Conservation (phyloP, 331 rosid genomes). For the Telfairia occidentalis region DNA sequence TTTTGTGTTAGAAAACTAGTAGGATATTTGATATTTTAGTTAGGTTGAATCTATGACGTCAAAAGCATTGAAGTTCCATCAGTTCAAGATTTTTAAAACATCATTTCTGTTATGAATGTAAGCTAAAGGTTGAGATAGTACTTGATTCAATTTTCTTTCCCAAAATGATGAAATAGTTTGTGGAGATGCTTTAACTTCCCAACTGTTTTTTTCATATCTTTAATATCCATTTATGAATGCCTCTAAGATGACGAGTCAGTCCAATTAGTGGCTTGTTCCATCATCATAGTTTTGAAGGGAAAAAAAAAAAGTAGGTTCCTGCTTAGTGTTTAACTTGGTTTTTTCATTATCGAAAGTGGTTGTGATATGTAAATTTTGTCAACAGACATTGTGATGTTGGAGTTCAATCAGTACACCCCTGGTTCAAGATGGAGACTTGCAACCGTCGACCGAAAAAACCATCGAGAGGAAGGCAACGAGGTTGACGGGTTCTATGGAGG, state of each 20-base stretch:
- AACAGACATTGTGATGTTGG: slow-evolving; percentile 62
- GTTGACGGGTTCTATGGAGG: slow-evolving; percentile 78
- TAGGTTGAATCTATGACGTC: neutral
- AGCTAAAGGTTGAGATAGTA: neutral
- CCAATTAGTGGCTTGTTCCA: neutral
- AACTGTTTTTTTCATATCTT: neutral
- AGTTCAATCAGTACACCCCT: slow-evolving; percentile 68
- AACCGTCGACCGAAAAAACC: slow-evolving; percentile 42
- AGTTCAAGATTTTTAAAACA: too few species aligned
- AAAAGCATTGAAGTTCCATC: neutral
- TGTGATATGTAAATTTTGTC: neutral
- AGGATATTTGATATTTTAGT: neutral
- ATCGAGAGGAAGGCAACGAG: slow-evolving; percentile 71
- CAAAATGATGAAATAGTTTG: neutral
- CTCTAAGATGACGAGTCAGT: neutral
- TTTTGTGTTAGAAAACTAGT: neutral
- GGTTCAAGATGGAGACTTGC: slow-evolving; percentile 75
- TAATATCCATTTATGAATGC: neutral
- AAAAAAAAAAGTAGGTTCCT: neutral
- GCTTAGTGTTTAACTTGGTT: neutral
- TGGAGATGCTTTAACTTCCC: neutral
- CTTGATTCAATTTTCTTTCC: neutral
- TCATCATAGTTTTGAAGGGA: neutral
- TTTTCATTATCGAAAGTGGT: neutral
- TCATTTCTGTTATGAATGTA: neutral